Evolutionary conservation across 805 yeast species (phyloP), one percentile per base, ranked within the genome.

Genomic region (Candida sithepensis): DNA sequence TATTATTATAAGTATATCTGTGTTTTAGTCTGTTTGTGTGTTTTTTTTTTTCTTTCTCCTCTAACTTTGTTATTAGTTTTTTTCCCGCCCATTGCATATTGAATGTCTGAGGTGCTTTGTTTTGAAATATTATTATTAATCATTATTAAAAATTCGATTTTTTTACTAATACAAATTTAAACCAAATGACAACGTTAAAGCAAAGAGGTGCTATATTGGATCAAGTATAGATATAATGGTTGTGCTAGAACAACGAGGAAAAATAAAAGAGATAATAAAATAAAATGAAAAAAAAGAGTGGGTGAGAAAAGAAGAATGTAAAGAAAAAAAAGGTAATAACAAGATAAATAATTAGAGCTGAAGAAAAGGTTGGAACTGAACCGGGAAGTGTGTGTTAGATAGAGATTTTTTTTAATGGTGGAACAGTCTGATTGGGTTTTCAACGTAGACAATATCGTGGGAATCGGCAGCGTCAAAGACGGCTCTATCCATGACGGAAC

Each of bases 361-460:
- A 34, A 6, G 18, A 34, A 12, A 34, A 34, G 10, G 19, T 34
- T 4, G 18, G 38, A n/a, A n/a, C n/a, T n/a, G n/a, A n/a, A n/a
- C n/a, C n/a, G n/a, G n/a, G n/a, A n/a, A n/a, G n/a, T n/a, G n/a
- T n/a, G n/a, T n/a, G n/a, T n/a, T n/a, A n/a, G n/a, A n/a, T n/a
- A n/a, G n/a, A n/a, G n/a, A n/a, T n/a, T 4, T 34, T 4, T n/a
- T 19, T 28, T 76, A 94, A 72, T 94, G 99, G 70, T 94, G 99
- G 96, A 94, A 94, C 71, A 94, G 75, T 68, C 99, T 88, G 67
- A 92, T 90, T 67, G 96, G 94, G 75, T 92, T 94, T 75, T 94
- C 98, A 56, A 91, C 96, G 67, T 91, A 94, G 56, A 91, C 96
- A 55, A 94, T 76, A 62, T 81, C 86, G 64, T 83, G 81, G 43